phyloP scores from a whole-genome alignment of 176 grass and related monocot genomes.

The Juncus inflexus region DNA sequence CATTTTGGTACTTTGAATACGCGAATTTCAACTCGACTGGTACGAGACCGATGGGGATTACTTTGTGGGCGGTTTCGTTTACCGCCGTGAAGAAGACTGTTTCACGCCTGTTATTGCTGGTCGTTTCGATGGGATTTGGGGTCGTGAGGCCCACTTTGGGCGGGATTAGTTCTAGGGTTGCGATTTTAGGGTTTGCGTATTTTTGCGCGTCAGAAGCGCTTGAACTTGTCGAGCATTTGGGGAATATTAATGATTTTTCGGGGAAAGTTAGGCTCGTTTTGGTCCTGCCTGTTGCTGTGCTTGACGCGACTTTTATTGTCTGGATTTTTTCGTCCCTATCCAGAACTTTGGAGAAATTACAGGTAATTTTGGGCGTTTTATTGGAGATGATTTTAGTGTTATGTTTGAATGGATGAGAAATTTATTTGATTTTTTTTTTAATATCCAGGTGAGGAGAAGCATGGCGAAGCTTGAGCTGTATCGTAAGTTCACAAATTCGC shows the following conservation, averaged over 20 bases:
- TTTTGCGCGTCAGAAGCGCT: conserved; percentile 87
- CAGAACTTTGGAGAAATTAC: conserved; percentile 92
- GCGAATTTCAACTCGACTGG: conserved; percentile 94
- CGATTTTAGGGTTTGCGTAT: conserved; percentile 77
- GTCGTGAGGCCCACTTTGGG: conserved; percentile 76
- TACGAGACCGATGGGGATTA: conserved; percentile 85
- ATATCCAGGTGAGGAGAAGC: conserved; percentile 72
- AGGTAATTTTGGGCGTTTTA: conserved; percentile 45
- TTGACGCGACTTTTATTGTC: conserved; percentile 97
- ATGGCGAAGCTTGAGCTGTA: conserved; percentile 95
- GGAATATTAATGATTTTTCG: conserved; percentile 95
- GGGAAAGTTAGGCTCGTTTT: conserved; percentile 92
- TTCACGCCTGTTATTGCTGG: conserved; percentile 84
- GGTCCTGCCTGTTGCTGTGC: conserved; percentile 86
- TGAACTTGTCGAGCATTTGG: conserved; percentile 91
- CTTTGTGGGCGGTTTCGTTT: conserved; percentile 98
- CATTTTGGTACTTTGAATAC: conserved; percentile 98
- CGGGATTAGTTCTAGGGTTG: conserved; percentile 72
- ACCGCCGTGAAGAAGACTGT: conserved; percentile 96
- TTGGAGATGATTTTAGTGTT: neutral
- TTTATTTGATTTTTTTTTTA: conserved; percentile 19
- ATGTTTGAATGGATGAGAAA: neutral
- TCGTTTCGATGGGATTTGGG: conserved; percentile 95
- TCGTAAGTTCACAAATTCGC: conserved; percentile 91
- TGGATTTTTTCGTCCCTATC: conserved; percentile 99